Evolutionary conservation across 2,329 filamentous ascomycete species (phyloP), one percentile per base, ranked within the genome.

Genomic region (Scolecobasidium constrictum): DNA sequence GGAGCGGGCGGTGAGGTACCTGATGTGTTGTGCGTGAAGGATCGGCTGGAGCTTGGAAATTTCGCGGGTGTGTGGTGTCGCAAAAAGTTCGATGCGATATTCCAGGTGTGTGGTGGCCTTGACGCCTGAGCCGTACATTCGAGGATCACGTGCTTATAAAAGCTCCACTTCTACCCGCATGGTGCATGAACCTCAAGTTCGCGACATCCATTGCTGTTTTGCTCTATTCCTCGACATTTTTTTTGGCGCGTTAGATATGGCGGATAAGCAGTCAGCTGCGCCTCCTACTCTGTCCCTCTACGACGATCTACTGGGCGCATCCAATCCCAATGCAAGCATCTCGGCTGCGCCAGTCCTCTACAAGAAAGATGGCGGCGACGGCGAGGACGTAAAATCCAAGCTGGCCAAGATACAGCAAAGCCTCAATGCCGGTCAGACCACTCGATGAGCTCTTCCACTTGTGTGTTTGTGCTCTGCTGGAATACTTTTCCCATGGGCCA

Each of bases 291-390:
- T 86, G 50, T 88, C 85, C 15, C 76, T 93, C 4, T 94, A 94
- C 59, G 87, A 85, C 43, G 85, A 93, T 59, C 73, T 94, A 35
- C 76, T 92, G 49, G n/a, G n/a, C 26, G n/a, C 9, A 7, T 7
- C 26, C 9, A 81, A 86, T 53, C 60, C 65, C 28, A 56, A 63
- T 33, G 53, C 66, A 5, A 53, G 47, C 9, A 40, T 64, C 45
- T 51, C 65, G 26, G 54, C 70, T 2, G 65, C 72, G n/a, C 83
- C 86, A 0, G 77, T 88, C 40, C 71, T 81, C 43, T 88, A 87
- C 62, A 77, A 77, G 48, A 65, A 68, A 16, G 67, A 69, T n/a
- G 38, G 78, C 52, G 59, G 65, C 46, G 65, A 67, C 16, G 59
- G 65, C 46, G 65, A 67, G 16, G 67, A 69, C 16, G 53, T 58